Evolutionary conservation across 2,329 filamentous ascomycete genomes (phyloP).

Genomic region (Metarhizium anisopliae): DNA sequence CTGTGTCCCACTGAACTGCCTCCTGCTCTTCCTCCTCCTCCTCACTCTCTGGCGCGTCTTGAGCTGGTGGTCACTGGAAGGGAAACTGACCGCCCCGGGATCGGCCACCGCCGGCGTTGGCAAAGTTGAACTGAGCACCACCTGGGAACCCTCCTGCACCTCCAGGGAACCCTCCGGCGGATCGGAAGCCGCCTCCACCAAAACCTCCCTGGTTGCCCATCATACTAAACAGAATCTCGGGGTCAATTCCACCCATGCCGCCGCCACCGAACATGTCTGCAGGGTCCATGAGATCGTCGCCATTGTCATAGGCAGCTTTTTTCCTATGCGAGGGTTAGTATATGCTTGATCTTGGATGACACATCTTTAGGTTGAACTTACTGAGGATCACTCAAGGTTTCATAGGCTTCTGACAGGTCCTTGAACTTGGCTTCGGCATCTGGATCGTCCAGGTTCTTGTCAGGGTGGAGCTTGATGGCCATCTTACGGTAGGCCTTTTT

Average conservation of each 20-base stretch:
- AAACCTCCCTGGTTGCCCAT: constrained; percentile 60
- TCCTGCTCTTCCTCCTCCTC: constrained; percentile 13
- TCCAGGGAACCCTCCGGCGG: constrained; percentile 40
- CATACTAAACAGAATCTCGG: constrained; percentile 75
- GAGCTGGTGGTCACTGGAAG: constrained; percentile 42
- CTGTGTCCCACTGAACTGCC: constrained; percentile 14
- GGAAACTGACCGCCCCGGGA: constrained; percentile 30
- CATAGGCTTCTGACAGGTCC: constrained; percentile 94
- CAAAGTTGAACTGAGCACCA: constrained; percentile 46
- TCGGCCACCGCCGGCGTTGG: constrained; percentile 22
- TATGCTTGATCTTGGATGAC: not conserved
- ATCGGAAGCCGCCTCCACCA: constrained; percentile 42
- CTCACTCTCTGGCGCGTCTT: constrained; percentile 24
- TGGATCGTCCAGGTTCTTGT: constrained; percentile 89
- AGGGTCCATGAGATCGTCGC: constrained; percentile 82
- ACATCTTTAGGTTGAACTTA: constrained; percentile 39
- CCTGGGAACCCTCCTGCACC: constrained; percentile 40
- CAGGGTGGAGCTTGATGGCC: constrained; percentile 88
- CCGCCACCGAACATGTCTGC: constrained; percentile 70
- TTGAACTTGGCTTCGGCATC: constrained; percentile 89
- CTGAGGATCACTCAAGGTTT: constrained; percentile 89
- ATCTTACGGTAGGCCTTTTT: constrained; percentile 96
- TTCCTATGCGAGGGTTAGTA: constrained; percentile 51
- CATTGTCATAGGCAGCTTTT: constrained; percentile 82
- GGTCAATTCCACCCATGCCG: constrained; percentile 62